These are phyloP conservation scores for Phyllosticta citribraziliensis DNA, from an alignment of 2,329 filamentous ascomycete genomes.

Conservation along the genomic window DNA sequence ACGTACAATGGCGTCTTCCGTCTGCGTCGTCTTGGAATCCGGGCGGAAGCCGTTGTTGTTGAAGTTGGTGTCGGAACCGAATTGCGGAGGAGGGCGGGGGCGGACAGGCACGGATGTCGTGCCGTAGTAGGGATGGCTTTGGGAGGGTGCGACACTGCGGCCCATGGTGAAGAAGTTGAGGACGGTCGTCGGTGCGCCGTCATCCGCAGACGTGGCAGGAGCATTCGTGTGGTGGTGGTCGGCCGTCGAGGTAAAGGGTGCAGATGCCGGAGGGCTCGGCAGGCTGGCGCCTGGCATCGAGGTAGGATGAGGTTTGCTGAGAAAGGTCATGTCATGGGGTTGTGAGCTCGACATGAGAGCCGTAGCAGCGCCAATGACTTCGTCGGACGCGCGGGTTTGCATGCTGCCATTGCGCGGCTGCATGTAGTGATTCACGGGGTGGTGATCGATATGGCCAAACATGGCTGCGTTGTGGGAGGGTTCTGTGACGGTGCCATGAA, in stretches of 20 bases:
- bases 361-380: conserved; percentile 8
- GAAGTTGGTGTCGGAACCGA: conserved; percentile 9
- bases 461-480: background rate
- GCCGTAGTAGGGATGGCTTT: background rate
- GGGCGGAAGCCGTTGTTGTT: conserved; percentile 7
- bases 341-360: conserved; percentile 6
- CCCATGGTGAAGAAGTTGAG: conserved; percentile 4
- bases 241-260: conserved; percentile 4
- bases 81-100: background rate
- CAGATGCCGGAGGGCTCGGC: conserved; percentile 8
- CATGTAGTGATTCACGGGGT: background rate
- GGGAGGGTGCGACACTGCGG: background rate
- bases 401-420: background rate
- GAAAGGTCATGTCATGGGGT: conserved; percentile 1
- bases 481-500: conserved; percentile 5
- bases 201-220: background rate
- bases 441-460: background rate
- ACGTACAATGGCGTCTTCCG: conserved; percentile 17
- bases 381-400: background rate
- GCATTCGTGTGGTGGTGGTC: conserved; percentile 1
- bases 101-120: background rate
- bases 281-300: background rate
- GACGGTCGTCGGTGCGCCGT: background rate
- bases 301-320: background rate
- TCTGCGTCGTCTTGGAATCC: conserved; percentile 14